Conservation (phyloP, 352 stramenopile genomes). For the Hyaloperonospora brassicae region DNA sequence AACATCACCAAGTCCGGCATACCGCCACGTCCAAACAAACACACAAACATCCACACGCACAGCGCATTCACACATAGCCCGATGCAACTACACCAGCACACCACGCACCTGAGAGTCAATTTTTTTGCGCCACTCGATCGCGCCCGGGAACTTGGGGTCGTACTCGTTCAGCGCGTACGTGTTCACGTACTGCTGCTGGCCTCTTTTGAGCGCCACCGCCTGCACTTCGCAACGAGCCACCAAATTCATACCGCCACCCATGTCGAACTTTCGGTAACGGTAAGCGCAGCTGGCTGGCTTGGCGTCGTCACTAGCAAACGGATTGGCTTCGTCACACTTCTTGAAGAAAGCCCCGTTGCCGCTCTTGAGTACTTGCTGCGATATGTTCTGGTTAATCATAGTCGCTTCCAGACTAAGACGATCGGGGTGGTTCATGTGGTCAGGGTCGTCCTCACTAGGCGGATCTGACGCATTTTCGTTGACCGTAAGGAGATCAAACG, state of each 20-base stretch:
- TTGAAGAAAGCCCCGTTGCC: conserved; percentile 31
- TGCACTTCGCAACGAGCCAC: conserved; percentile 94
- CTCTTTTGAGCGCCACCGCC: conserved; percentile 81
- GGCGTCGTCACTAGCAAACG: conserved; percentile 91
- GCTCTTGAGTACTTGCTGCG: conserved; percentile 91
- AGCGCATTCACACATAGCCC: conserved; percentile 8
- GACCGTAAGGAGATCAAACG: conserved; percentile 93
- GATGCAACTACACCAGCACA: conserved; percentile 5
- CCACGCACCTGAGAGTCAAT: conserved; percentile 88
- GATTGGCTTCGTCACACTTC: conserved; percentile 82
- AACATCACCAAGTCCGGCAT: conserved; percentile 58
- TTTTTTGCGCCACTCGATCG: conserved; percentile 93
- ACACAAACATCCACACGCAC: conserved; percentile 9
- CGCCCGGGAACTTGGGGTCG: conserved; percentile 85
- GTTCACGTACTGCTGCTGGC: conserved; percentile 89
- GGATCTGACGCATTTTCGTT: conserved; percentile 93
- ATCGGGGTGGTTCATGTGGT: conserved; percentile 94
- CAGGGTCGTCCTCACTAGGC: conserved; percentile 73
- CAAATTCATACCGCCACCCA: conserved; percentile 85
- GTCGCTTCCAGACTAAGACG: conserved; percentile 94
- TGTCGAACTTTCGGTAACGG: conserved; percentile 94
- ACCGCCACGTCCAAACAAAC: conserved; percentile 9
- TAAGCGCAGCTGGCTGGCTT: conserved; percentile 92
- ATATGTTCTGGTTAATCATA: conserved; percentile 99
- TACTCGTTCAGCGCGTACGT: conserved; percentile 97